These are phyloP conservation scores for Salvia rosmarinus DNA, from an alignment of 257 asterid species.

Conservation along the genomic window DNA sequence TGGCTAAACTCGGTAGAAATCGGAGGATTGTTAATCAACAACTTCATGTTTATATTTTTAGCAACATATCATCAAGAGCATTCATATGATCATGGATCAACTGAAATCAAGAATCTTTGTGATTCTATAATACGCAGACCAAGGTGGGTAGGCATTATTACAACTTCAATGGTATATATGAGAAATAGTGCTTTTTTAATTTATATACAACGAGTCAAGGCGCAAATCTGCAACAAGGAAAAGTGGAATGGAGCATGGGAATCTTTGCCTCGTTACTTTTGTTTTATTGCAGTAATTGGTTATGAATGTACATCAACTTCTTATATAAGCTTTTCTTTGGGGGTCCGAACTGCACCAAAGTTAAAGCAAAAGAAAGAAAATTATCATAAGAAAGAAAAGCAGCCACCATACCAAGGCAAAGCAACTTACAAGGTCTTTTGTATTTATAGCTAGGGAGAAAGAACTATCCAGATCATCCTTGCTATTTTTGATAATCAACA, in stretches of 20 bases:
- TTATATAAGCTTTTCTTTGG: neutral
- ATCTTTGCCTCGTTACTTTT: slow-evolving; percentile 18
- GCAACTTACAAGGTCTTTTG: neutral
- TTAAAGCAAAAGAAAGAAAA: slow-evolving; percentile 7
- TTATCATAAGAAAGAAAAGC: neutral
- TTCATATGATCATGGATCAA: no score
- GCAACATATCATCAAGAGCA: no score
- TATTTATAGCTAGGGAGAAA: no score
- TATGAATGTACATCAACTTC: slow-evolving; percentile 22
- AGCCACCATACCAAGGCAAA: neutral
- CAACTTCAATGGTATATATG: no score
- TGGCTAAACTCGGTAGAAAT: no score
- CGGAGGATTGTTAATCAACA: no score
- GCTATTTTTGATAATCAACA: no score
- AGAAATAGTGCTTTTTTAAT: neutral
- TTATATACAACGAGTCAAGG: neutral
- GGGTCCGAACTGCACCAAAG: neutral
- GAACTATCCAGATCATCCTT: no score
- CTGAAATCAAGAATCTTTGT: neutral
- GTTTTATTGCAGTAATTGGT: slow-evolving; percentile 14
- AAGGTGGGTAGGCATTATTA: neutral
- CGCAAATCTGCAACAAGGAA: neutral
- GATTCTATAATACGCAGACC: neutral
- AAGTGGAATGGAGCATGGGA: slow-evolving; percentile 17
- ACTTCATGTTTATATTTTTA: no score